Conservation (phyloP, 2,329 filamentous ascomycete species). For the Colletotrichum karsti region DNA sequence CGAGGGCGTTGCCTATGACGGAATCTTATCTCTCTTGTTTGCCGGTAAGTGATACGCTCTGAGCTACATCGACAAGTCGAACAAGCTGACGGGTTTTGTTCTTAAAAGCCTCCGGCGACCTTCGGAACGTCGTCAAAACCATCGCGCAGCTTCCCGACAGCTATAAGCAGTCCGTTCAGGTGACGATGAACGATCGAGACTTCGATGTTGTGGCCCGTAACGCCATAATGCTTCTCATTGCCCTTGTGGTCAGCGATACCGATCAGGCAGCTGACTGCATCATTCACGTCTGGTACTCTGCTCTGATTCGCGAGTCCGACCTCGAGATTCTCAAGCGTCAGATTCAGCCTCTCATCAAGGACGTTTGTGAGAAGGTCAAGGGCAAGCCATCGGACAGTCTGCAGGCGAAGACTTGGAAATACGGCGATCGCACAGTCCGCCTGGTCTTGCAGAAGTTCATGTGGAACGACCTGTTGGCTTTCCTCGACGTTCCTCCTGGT, state of each 20-base stretch:
- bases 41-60: background rate
- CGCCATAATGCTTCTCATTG: conserved; percentile 46
- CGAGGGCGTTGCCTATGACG: conserved; percentile 4
- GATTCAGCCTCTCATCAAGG: conserved; percentile 1
- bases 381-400: background rate
- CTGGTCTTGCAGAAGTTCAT: conserved; percentile 20
- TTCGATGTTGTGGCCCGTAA: conserved; percentile 48
- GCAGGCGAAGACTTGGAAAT: conserved; percentile 27
- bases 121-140: conserved; percentile 51
- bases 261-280: conserved; percentile 28
- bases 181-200: conserved; percentile 50
- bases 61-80: background rate
- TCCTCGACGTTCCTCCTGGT: conserved; percentile 17
- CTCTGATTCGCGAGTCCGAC: conserved; percentile 21
- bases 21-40: conserved; percentile 12
- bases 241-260: conserved; percentile 3
- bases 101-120: conserved; percentile 50
- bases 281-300: conserved; percentile 33
- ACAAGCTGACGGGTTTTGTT: background rate
- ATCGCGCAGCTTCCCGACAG: conserved; percentile 40
- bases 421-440: conserved; percentile 15
- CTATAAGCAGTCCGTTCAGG: conserved; percentile 34
- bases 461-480: conserved; percentile 24
- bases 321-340: background rate
- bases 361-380: conserved; percentile 28